Evolutionary conservation across 192 early-diverging fungal species (phyloP).

Genomic region (Umbelopsis ramanniana): DNA sequence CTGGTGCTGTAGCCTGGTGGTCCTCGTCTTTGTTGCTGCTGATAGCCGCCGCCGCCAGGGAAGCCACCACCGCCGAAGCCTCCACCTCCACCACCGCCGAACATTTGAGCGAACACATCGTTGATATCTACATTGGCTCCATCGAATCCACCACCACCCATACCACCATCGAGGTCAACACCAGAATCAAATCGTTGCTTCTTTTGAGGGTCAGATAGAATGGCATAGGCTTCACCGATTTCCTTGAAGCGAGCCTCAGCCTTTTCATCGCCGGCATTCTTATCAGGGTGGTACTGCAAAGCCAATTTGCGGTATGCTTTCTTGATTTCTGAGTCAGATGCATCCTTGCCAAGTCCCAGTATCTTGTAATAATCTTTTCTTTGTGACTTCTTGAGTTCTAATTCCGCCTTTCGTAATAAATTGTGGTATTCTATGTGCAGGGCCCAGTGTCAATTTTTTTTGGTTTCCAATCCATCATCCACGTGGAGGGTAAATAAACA

Average conservation of each 20-base stretch:
- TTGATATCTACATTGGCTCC: conserved; percentile 61
- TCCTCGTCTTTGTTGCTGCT: conserved; percentile 24
- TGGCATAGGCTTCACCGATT: conserved; percentile 77
- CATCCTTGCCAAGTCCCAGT: conserved; percentile 73
- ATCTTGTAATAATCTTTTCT: conserved; percentile 98
- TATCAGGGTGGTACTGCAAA: conserved; percentile 91
- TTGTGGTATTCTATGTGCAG: conserved; percentile 38
- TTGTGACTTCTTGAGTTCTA: conserved; percentile 69
- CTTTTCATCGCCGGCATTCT: conserved; percentile 71
- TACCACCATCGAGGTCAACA: conserved; percentile 73
- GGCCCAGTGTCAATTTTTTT: background rate
- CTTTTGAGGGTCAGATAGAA: conserved; percentile 82
- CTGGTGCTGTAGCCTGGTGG: conserved; percentile 24
- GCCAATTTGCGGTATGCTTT: conserved; percentile 86
- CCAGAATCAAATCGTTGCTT: conserved; percentile 82
- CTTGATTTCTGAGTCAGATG: conserved; percentile 80
- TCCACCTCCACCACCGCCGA: conserved; percentile 46
- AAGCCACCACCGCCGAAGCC: conserved; percentile 40
- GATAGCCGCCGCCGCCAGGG: conserved; percentile 14
- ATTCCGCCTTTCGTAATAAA: conserved; percentile 60
- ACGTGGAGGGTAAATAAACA: background rate
- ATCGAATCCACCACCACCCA: conserved; percentile 43
- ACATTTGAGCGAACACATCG: conserved; percentile 61
- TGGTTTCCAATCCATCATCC: background rate
- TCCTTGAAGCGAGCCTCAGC: conserved; percentile 86